Evolutionary conservation across 192 early-diverging fungal genomes (phyloP).

Genomic region (Pilaira anomala): DNA sequence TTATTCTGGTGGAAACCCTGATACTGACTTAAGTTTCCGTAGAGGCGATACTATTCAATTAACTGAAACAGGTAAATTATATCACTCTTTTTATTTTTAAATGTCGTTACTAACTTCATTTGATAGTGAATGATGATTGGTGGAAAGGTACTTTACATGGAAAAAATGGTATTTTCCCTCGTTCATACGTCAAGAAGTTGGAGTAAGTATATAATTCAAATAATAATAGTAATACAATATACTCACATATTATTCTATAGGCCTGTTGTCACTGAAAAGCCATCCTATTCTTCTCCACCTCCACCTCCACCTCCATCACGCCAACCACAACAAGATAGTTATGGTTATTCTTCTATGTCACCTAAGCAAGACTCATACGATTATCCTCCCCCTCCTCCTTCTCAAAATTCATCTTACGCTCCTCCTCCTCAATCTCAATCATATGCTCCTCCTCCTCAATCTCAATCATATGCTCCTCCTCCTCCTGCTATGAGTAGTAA

Average conservation of each 20-base stretch:
- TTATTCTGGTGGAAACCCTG: constrained; percentile 53
- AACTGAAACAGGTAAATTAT: constrained; percentile 36
- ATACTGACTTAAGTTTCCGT: constrained; percentile 57
- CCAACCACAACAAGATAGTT: not conserved
- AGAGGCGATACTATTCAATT: constrained; percentile 62
- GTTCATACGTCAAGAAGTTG: constrained; percentile 32
- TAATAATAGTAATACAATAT: not conserved
- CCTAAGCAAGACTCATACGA: too few relatives aligned
- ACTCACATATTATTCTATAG: not conserved
- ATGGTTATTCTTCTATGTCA: not conserved
- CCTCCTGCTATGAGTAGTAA: not conserved
- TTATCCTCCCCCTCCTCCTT: too few relatives aligned
- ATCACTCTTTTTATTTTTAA: not conserved
- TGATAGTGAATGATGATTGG: constrained; percentile 40
- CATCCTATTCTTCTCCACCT: not conserved
- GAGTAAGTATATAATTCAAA: constrained; percentile 16
- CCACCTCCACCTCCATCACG: not conserved
- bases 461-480: too few relatives aligned
- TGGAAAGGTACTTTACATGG: constrained; percentile 31
- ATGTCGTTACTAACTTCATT: not conserved
- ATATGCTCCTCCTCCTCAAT: too few relatives aligned
- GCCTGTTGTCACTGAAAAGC: not conserved
- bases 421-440: too few relatives aligned
- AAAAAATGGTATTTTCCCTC: constrained; percentile 36
- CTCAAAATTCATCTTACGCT: too few relatives aligned